Percentiles rank a stretch among this genome's conserved stretches.
These are phyloP conservation scores for Lenzites betulinus DNA, from an alignment of 768 basidiomycete species.

Conservation along the genomic window DNA sequence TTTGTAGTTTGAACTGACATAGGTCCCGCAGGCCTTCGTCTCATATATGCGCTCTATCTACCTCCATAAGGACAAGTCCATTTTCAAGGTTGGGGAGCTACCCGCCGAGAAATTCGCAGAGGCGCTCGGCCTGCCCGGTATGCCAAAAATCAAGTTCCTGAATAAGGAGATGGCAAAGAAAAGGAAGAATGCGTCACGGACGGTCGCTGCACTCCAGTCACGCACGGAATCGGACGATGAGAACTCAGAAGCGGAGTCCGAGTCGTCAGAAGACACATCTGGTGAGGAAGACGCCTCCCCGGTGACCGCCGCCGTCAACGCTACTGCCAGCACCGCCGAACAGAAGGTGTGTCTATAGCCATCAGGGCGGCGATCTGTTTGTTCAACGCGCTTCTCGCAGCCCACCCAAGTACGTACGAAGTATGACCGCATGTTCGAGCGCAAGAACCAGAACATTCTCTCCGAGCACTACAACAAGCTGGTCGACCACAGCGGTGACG, in stretches of 20 bases:
- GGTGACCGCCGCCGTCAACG: not conserved
- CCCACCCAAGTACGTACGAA: conserved; percentile 72
- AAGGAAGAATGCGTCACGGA: conserved; percentile 72
- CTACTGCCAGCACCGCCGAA: conserved; percentile 29
- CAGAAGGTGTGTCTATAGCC: conserved; percentile 41
- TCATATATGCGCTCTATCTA: conserved; percentile 93
- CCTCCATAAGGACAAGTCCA: conserved; percentile 90
- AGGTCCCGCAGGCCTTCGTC: conserved; percentile 74
- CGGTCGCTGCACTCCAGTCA: conserved; percentile 33
- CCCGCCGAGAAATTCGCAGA: conserved; percentile 85
- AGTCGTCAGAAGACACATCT: conserved; percentile 20
- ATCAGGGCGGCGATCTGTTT: not conserved
- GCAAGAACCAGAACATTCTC: conserved; percentile 91
- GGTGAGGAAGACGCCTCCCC: conserved; percentile 32
- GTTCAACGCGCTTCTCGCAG: conserved; percentile 11
- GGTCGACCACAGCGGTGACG: conserved; percentile 63
- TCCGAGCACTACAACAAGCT: conserved; percentile 90
- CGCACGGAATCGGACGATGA: conserved; percentile 32
- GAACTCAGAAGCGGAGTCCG: conserved; percentile 28
- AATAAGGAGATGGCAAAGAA: conserved; percentile 65
- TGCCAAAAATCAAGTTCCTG: conserved; percentile 93
- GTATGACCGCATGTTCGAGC: conserved; percentile 97
- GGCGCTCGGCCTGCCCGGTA: conserved; percentile 89
- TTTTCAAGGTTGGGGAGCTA: conserved; percentile 85
- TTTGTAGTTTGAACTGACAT: not conserved